Evolutionary conservation across 306 rosid species (phyloP), one percentile per base, ranked within the genome.

Genomic region (Malus fusca): DNA sequence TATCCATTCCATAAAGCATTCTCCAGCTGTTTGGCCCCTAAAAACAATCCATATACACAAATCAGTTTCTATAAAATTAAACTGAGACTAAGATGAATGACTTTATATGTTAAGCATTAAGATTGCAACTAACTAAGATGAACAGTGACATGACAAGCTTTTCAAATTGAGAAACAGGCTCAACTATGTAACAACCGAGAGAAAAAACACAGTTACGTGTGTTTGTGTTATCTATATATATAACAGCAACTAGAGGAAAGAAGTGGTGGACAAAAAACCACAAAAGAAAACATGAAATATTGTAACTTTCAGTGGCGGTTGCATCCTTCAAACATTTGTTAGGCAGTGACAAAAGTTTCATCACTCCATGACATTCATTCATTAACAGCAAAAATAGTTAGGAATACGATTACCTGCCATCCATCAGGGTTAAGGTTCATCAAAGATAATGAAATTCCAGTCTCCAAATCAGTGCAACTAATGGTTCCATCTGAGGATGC

Each of bases 1-100:
- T 64, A 84, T 94, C 98, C 98, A 94, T 94, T 81, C 98, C 98
- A 84, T 92, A 92, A 48, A 92, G 91, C 97, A 94, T 92, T 81
- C 85, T 88, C 95, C 96, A 92, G 53, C 68, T 86, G 75, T 70
- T 79, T 68, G 86, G 92, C 71, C 97, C 96, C 98, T 94, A 76
- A 8, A 82, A 30, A 22, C 64, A 85, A 76, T 46, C 77, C 26
- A 40, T 42, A 73, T 35, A 78, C 2, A 46, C 19, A n/a, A 6
- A 55, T 7, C 25, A 21, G 3, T 21, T 21, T 58, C 48, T 23
- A 69, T 12, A 12, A 25, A 42, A 25, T 48, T 28, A 40, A 37
- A 40, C 11, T 33, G 44, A 11, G 4, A 71, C 52, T 46, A 4
- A 46, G 5, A 46, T 46, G 18, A 46, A 46, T 0, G 6, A 12